Evolutionary conservation across 805 yeast genomes (phyloP).

Genomic region (Starmerella ratchasimensis): DNA sequence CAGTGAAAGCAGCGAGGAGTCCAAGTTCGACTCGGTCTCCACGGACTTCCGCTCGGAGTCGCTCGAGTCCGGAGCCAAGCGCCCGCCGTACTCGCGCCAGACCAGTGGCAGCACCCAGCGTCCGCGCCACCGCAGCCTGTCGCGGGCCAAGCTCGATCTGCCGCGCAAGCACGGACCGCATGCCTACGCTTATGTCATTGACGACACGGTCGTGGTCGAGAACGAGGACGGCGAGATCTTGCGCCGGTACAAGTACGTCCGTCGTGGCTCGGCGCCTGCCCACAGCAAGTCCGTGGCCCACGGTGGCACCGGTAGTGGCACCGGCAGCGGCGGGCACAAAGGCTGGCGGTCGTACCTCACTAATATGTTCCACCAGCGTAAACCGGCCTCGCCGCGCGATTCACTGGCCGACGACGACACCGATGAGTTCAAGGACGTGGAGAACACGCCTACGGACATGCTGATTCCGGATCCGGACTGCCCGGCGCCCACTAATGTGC

Average conservation of each 20-base stretch:
- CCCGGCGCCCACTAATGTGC: conserved; percentile 5
- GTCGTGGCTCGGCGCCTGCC: conserved; percentile 28
- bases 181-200: conserved; percentile 57
- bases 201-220: conserved; percentile 67
- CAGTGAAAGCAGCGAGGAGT: neutral
- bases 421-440: conserved; percentile 18
- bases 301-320: neutral
- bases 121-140: conserved; percentile 11
- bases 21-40: too few species aligned
- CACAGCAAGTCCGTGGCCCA: conserved; percentile 20
- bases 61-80: too few species aligned
- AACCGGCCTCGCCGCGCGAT: neutral
- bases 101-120: conserved; percentile 5
- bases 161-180: conserved; percentile 13
- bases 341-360: neutral
- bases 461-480: conserved; percentile 20
- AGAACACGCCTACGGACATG: conserved; percentile 18
- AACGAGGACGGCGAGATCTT: conserved; percentile 85
- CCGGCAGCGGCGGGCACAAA: neutral
- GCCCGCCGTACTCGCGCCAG: too few species aligned
- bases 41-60: too few species aligned
- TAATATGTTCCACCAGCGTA: neutral
- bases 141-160: conserved; percentile 5
- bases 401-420: conserved; percentile 6
- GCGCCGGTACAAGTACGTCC: conserved; percentile 64